Evolutionary conservation across 2,329 filamentous ascomycete species (phyloP), one percentile per base, ranked within the genome.

Genomic region (Fusarium agapanthi): DNA sequence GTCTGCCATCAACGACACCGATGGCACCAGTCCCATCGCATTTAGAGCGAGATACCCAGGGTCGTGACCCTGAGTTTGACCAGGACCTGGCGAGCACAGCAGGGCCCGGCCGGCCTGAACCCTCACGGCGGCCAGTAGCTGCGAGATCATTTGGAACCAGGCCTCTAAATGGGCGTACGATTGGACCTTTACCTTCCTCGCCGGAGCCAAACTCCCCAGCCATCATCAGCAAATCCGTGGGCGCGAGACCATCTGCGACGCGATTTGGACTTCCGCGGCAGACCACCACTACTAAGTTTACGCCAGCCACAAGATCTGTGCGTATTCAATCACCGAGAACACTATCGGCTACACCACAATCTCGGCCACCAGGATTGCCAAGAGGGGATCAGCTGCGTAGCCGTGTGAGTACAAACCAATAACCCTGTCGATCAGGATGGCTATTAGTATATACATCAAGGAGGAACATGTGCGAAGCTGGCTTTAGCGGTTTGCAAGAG

Each of bases 1-100:
- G 43, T n/a, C 75, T 81, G 51, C 79, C 82, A 18, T 81, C 84
- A 14, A 86, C 84, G 7, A 86, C 84, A 9, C 84, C 84, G 7
- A 79, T 80, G 60, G 83, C 79, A 22, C 83, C 84, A 20, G 76
- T 86, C 12, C 82, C 84, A 12, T 83, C 82, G 2, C 82, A 85
- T n/a, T 78, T 85, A n/a, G 82, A 84, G 64, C 75, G 78, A 32
- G 79, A 82, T 40, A 74, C 81, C 7, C 77, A 79, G 44, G 76
- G 64, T 22, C 75, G 65, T 28, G 71, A 66, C 20, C 67, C 56
- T 37, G 69, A 67, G 35, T 30, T 60, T 12, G 61, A 60, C n/a
- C 51, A 43, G 20, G 45, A 28, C 18, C 41, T 50, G 16, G 59
- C 38, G n/a, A 66, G 32, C 24, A 57, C 68, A 32, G 34, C 53